Evolutionary conservation across 805 yeast genomes (phyloP), one percentile per base, ranked within the genome.

Genomic region (Candida chauliodis): DNA sequence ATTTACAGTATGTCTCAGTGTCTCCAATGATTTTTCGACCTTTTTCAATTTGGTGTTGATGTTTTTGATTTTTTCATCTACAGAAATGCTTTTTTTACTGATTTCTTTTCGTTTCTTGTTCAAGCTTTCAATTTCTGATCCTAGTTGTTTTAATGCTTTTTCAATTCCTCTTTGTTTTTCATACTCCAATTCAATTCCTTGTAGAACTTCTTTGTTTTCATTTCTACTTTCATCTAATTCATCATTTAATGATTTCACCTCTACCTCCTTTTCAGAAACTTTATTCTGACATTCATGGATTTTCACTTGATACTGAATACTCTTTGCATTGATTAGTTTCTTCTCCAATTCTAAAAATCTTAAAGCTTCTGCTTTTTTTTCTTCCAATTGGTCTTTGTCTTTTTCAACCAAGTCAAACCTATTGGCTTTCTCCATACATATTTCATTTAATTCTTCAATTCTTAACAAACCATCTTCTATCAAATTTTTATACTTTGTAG

Each of bases 351-450:
- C 65, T 43, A 93, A 59, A 52, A 75, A 86, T 16, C 68, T 66
- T 26, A 91, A 58, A 0, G 96, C 95, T 26, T 75, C 79, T 24
- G 75, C 75, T 48, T 89, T 83, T 37, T 76, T 76, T 41, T 86
- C 93, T 43, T 84, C 73, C 30, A 78, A 49, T 34, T 63, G 68
- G 8, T 71, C 70, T 44, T 85, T 79, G 45, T 90, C 96, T 45
- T 76, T 78, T 47, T 81, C 85, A 1, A 89, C 95, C 50, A 88
- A 73, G 41, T 79, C 81, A 49, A 85, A 83, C 43, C 96, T 73
- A 42, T 74, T 78, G 46, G 85, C 86, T 53, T 89, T 90, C 52
- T 87, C 95, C 25, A 77, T 63, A 54, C 95, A 88, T 6, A 78
- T 69, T 30, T 85, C 95, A 53, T 89, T 88, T 45, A 88, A 59